These are phyloP conservation scores for Xylaria sp. DNA, from an alignment of 2,329 filamentous ascomycete genomes.

Conservation along the genomic window DNA sequence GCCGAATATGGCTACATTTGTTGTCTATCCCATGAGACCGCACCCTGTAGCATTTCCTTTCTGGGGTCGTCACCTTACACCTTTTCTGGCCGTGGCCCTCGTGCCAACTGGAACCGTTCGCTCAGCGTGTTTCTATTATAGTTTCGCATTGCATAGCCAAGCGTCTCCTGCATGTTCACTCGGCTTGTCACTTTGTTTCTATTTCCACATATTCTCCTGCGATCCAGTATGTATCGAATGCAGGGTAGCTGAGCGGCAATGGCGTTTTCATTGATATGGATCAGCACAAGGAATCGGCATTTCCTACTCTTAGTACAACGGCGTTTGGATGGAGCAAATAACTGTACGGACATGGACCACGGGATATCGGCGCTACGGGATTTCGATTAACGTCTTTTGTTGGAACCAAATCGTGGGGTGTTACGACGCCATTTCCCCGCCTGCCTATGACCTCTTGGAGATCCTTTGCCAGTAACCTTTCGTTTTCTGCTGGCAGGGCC, in stretches of 20 bases:
- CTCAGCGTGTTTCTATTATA: conserved; percentile 22
- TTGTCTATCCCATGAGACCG: conserved; percentile 14
- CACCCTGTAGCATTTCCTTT: conserved; percentile 5
- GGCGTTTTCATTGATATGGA: conserved; percentile 34
- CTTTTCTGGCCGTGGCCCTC: conserved; percentile 25
- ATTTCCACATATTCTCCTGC: conserved; percentile 24
- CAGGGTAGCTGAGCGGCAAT: conserved; percentile 9
- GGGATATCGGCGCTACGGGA: conserved; percentile 32
- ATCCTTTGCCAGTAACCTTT: conserved; percentile 10
- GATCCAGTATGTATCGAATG: conserved; percentile 13
- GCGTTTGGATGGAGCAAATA: conserved; percentile 29
- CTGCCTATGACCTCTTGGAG: conserved; percentile 13
- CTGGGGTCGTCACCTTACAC: conserved; percentile 14
- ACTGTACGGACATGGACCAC: conserved; percentile 11
- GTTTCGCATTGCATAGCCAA: conserved; percentile 30
- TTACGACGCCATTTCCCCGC: conserved; percentile 28
- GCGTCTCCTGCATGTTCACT: conserved; percentile 20
- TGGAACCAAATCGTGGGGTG: conserved; percentile 28
- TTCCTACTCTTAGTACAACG: conserved; percentile 26
- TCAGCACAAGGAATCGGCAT: conserved; percentile 29
- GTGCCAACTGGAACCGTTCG: conserved; percentile 15
- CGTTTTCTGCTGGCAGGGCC: conserved; percentile 15
- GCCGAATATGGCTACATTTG: conserved; percentile 17
- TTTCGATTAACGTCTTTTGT: conserved; percentile 16
- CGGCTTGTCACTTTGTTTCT: conserved; percentile 12